Base-by-base conservation (phyloP, 148 eudicot species). In the Rhododendron griersonianum region DNA sequence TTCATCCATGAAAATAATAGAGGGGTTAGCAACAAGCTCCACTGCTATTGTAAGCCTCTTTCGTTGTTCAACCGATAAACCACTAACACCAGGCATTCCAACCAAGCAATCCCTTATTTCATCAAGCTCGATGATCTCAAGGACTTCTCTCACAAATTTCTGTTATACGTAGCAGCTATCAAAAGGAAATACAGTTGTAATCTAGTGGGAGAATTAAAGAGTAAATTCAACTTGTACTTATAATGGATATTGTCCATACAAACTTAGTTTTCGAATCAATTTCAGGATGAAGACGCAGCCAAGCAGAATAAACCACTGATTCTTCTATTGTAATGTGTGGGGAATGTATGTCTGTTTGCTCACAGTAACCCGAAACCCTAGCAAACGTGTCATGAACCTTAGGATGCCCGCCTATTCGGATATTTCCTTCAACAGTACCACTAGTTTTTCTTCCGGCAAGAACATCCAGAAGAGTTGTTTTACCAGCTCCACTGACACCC, bases 401-500 rank as follows among this genome's bases (percentile, higher is more conserved):
- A 50, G 95, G 94, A 89, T 89, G 91, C 81, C 99, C 99, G 69
- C 95, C 95, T 11, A 96, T 88, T 85, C 81, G 88, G 30, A 96
- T 94, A 47, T 94, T 95, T 82, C 99, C 99, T 88, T 91, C 93
- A 50, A 95, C 86, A 37, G 87, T 90, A 82, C 99, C 99, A 85
- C 89, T 93, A 41, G 96, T 95, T 89, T 96, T 96, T 87, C 98
- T 92, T 84, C 99, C 98, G 47, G 98, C 84, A 59, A 96, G 94
- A 84, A 96, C 98, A 89, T 96, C 98, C 45, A 96, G 88, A 86
- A 96, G 98, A n/a, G 99, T 96, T 25, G 98, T 96, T 88, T 96
- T 96, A 21, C 99, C 99, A 84, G 99, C 95, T 78, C 99, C 99
- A 90, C 98, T 96, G 77, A 95, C 93, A 55, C 99, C 99, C 98